Conservation (phyloP, 768 basidiomycete species). For the Russula emetica region DNA sequence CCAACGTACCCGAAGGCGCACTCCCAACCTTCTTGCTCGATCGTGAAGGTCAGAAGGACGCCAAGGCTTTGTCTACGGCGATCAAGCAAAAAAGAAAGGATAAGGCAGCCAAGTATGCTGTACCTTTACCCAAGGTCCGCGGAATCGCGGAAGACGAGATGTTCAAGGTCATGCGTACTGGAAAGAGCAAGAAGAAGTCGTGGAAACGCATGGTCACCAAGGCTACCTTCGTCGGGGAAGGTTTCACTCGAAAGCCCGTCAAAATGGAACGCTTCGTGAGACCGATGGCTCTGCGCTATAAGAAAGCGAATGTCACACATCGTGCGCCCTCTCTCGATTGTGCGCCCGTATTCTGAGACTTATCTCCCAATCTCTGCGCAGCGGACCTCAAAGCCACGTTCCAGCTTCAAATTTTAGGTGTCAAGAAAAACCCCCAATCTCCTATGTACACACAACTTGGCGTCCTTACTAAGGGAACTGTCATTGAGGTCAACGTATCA, state of each 20-base stretch:
- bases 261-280: slow-evolving; percentile 98
- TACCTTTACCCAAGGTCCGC: slow-evolving; percentile 92
- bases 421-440: slow-evolving; percentile 99
- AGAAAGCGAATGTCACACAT: slow-evolving; percentile 98
- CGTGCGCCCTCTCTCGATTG: slow-evolving; percentile 49
- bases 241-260: slow-evolving; percentile 96
- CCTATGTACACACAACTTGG: slow-evolving; percentile 97
- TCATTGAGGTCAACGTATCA: slow-evolving; percentile 98
- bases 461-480: slow-evolving; percentile 96
- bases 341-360: not conserved
- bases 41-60: slow-evolving; percentile 96
- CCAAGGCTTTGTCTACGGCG: slow-evolving; percentile 90
- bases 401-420: slow-evolving; percentile 94
- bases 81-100: slow-evolving; percentile 99
- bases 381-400: slow-evolving; percentile 98
- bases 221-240: slow-evolving; percentile 97
- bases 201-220: slow-evolving; percentile 99
- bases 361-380: slow-evolving; percentile 33
- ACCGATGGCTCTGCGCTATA: slow-evolving; percentile 96
- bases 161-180: slow-evolving; percentile 99
- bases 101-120: slow-evolving; percentile 96
- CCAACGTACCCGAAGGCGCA: slow-evolving; percentile 81
- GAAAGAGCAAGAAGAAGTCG: slow-evolving; percentile 90
- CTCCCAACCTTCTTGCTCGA: slow-evolving; percentile 95
- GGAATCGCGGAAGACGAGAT: slow-evolving; percentile 99